Evolutionary conservation across 768 basidiomycete species (phyloP), one percentile per base, ranked within the genome.

Genomic region (Fomitopsis serialis): DNA sequence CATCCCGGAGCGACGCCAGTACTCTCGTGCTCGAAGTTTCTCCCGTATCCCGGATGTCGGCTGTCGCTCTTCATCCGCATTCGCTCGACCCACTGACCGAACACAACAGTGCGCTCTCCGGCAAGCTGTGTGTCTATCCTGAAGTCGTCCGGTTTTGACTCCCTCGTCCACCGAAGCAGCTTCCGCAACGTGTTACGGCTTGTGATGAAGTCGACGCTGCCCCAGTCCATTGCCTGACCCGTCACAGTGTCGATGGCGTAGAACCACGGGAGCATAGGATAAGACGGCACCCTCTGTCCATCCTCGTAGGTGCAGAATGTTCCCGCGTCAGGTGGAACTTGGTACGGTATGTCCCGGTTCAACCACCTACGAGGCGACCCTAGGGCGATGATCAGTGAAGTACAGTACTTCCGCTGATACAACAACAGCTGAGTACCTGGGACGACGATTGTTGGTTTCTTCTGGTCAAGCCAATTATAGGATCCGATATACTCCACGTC

Each of bases 101-200:
- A 68, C 25, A 91, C 59, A 15, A 86, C 68, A 0, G 88, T 88
- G 52, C 70, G 72, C n/a, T 60, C 58, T 1, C 86, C 85, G 0
- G 73, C 76, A 17, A 87, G 70, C 62, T 90, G 80, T 3, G 82
- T 54, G 52, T 91, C 86, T 56, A 91, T 85, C 21, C 89, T 72
- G 61, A 90, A 91, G 15, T 61, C 55, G 9, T 67, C 68, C 24
- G 66, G 70, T n/a, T 60, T 63, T 21, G 55, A 53, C 17, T 19
- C 37, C 15, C 56, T 40, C n/a, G 58, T 58, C 82, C 81, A 85
- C 24, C 80, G 72, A 17, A 81, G 61, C 40, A 89, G 68, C 64
- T 85, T 87, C 24, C 85, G 75, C 17, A 88, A 68, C 23, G 71
- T 72, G 59, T 87, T 88, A 25, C 88, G 75, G 60, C 87, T 85